phyloP scores from a whole-genome alignment of 2,329 filamentous ascomycete genomes.

The Dryadomyces quercus-mongolicae region DNA sequence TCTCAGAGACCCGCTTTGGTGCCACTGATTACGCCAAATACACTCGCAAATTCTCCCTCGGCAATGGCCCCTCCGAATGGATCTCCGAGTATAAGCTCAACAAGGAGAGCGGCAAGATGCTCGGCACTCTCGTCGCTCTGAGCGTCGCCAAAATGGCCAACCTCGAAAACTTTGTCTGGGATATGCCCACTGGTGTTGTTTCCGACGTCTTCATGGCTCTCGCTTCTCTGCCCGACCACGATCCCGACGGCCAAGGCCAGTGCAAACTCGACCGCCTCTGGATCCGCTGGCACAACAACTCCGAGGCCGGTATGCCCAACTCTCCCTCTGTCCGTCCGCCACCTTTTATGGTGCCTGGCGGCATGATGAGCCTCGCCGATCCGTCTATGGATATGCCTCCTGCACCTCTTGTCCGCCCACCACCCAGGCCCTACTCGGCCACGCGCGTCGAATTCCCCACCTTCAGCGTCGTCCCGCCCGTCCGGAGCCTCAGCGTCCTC shows the following conservation, averaged over 20 bases:
- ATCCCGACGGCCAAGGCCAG: conserved; percentile 39
- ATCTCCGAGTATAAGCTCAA: conserved; percentile 71
- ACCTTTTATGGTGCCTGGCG: not conserved
- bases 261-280: conserved; percentile 63
- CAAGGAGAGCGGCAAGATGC: conserved; percentile 78
- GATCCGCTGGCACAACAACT: conserved; percentile 76
- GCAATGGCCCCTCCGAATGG: conserved; percentile 70
- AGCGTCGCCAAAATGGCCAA: conserved; percentile 73
- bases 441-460: conserved; percentile 64
- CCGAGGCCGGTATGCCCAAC: conserved; percentile 25
- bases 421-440: conserved; percentile 29
- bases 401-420: too few species aligned
- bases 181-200: conserved; percentile 77
- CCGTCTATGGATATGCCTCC: too few species aligned
- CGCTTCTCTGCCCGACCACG: conserved; percentile 53
- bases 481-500: conserved; percentile 64
- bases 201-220: conserved; percentile 73
- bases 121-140: conserved; percentile 70
- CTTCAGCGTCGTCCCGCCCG: conserved; percentile 62
- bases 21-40: conserved; percentile 65
- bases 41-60: conserved; percentile 70
- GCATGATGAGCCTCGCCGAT: not conserved
- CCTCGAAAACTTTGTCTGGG: conserved; percentile 74
- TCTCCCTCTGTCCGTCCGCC: conserved; percentile 13
- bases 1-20: conserved; percentile 15